Conservation (phyloP, 2,329 filamentous ascomycete species). For the Colletotrichum australisinense region DNA sequence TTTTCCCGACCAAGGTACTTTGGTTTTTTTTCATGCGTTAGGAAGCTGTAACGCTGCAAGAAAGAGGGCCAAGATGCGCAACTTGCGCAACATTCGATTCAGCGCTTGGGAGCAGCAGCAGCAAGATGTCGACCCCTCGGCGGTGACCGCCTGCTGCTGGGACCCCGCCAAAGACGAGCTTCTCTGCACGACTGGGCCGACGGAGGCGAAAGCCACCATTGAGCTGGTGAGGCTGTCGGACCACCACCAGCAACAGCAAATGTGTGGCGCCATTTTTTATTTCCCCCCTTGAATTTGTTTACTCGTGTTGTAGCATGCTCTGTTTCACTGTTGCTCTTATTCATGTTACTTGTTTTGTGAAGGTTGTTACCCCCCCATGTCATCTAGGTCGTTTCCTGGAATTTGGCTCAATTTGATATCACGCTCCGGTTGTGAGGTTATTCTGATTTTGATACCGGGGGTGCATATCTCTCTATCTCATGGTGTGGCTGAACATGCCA, state of each 20-base stretch:
- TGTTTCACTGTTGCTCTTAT: background rate
- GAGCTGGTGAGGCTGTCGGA: slow-evolving; percentile 72
- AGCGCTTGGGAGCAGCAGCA: slow-evolving; percentile 67
- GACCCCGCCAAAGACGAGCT: slow-evolving; percentile 82
- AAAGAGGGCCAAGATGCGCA: slow-evolving; percentile 73
- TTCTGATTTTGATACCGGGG: background rate
- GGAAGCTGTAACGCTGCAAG: background rate
- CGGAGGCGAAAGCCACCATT: slow-evolving; percentile 74
- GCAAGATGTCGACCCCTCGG: slow-evolving; percentile 43
- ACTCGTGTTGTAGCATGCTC: background rate
- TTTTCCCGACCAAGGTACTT: background rate
- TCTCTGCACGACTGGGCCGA: slow-evolving; percentile 87
- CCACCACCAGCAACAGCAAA: slow-evolving; percentile 46
- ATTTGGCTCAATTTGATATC: background rate
- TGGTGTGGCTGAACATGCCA: slow-evolving; percentile 16
- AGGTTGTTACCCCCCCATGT: background rate
- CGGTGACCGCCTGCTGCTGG: slow-evolving; percentile 85
- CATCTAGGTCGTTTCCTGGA: background rate
- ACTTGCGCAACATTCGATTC: slow-evolving; percentile 83
- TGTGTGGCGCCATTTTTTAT: slow-evolving; percentile 50
- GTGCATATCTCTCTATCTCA: background rate
- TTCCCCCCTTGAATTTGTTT: background rate
- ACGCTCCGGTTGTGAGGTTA: background rate
- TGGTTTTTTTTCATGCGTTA: slow-evolving; percentile 1
- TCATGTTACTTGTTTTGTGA: background rate